These are phyloP conservation scores for Fusarium pininemorale DNA, from an alignment of 2,329 filamentous ascomycete genomes.

Conservation along the genomic window DNA sequence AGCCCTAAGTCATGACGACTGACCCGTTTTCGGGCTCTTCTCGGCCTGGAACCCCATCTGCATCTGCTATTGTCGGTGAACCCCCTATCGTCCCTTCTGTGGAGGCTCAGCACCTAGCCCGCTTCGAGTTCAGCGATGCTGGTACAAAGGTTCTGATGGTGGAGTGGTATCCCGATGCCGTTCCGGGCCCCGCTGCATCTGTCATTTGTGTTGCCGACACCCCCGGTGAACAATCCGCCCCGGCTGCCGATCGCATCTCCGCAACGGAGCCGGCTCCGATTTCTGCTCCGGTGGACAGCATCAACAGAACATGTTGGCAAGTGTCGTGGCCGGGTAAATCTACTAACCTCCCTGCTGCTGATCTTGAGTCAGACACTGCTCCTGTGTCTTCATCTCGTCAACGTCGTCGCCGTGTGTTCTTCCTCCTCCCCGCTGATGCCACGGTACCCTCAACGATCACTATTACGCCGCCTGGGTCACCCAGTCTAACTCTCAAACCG, in stretches of 20 bases:
- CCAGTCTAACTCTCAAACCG: slow-evolving; percentile 72
- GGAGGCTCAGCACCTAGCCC: slow-evolving; percentile 59
- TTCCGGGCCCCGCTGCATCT: slow-evolving; percentile 27
- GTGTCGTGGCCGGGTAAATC: slow-evolving; percentile 86
- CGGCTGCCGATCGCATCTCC: slow-evolving; percentile 32
- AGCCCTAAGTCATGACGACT: slow-evolving; percentile 35
- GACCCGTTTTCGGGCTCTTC: slow-evolving; percentile 47
- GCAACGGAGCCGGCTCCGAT: slow-evolving; percentile 28
- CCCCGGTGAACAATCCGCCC: slow-evolving; percentile 16
- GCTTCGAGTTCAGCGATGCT: slow-evolving; percentile 89
- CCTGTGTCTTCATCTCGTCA: slow-evolving; percentile 37
- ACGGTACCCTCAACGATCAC: slow-evolving; percentile 77
- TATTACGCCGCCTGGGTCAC: slow-evolving; percentile 59
- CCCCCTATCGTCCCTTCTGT: slow-evolving; percentile 38
- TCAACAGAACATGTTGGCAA: slow-evolving; percentile 64
- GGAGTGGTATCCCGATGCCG: slow-evolving; percentile 73
- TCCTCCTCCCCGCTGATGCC: slow-evolving; percentile 78
- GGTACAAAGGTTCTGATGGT: slow-evolving; percentile 94
- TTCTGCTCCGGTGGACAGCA: background rate
- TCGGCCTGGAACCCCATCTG: slow-evolving; percentile 39
- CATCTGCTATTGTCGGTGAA: slow-evolving; percentile 30
- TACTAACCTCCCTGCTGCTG: slow-evolving; percentile 71
- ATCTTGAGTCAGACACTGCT: slow-evolving; percentile 45
- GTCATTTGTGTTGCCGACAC: slow-evolving; percentile 11
- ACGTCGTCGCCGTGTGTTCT: slow-evolving; percentile 74